Conservation (phyloP, 2,329 filamentous ascomycete genomes). For the Fusarium keratoplasticum region DNA sequence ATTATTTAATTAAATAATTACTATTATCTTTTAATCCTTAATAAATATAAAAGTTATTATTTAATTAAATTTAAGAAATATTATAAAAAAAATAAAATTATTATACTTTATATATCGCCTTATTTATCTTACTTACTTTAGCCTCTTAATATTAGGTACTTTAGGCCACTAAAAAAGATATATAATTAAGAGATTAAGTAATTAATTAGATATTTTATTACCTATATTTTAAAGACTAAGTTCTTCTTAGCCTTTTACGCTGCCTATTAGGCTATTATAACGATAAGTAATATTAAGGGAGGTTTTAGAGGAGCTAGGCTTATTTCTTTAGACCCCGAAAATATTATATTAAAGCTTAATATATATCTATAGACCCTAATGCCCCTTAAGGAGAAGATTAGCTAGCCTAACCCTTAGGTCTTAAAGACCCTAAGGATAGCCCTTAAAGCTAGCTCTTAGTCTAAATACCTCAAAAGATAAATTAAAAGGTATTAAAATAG, state of each 20-base stretch:
- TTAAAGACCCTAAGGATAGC: background rate
- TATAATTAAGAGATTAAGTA: background rate
- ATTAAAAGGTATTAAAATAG: background rate
- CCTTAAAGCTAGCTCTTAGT: background rate
- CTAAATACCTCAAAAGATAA: background rate
- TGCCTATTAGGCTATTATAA: too few species aligned
- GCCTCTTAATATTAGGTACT: too few species aligned
- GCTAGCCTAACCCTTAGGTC: background rate
- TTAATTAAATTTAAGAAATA: slow-evolving; percentile 37
- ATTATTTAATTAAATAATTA: slow-evolving; percentile 31
- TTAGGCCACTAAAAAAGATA: too few species aligned
- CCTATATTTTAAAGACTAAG: too few species aligned
- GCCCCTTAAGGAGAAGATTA: background rate
- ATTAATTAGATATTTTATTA: too few species aligned
- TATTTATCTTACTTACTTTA: background rate
- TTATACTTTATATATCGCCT: slow-evolving; percentile 17
- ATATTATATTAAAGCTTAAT: background rate
- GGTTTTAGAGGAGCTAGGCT: too few species aligned
- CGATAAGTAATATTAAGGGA: too few species aligned
- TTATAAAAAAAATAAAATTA: slow-evolving; percentile 52
- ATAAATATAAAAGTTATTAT: slow-evolving; percentile 51
- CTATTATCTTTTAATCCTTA: slow-evolving; percentile 51
- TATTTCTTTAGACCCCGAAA: too few species aligned
- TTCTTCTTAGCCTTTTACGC: too few species aligned
- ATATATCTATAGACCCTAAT: background rate